Conservation (phyloP, 1,284 basidiomycete species). For the Tremellales sp. region DNA sequence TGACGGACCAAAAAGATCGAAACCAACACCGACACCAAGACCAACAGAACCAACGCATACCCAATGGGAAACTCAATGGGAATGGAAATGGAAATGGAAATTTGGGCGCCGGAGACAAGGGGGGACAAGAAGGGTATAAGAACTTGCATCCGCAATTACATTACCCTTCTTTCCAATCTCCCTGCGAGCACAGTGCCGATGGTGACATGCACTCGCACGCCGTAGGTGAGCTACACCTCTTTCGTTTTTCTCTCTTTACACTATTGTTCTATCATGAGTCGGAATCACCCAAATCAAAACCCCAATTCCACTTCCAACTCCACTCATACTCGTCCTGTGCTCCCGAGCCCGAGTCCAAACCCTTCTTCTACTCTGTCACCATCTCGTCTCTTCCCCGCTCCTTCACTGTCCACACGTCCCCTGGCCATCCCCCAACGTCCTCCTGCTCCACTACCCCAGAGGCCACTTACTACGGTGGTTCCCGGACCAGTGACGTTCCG, state of each 20-base stretch:
- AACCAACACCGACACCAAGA: neutral
- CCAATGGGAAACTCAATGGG: neutral
- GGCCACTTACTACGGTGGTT: no score
- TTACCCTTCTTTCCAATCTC: slow-evolving; percentile 40
- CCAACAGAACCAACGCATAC: neutral
- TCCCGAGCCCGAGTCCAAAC: slow-evolving; percentile 18
- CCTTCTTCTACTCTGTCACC: slow-evolving; percentile 4
- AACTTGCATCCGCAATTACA: slow-evolving; percentile 8
- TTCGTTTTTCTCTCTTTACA: neutral
- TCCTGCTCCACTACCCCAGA: no score
- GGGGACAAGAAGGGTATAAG: slow-evolving; percentile 14
- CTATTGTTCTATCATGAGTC: neutral
- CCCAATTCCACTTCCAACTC: neutral
- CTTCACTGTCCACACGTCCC: slow-evolving; percentile 15
- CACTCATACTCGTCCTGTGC: slow-evolving; percentile 35
- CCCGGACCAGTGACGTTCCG: no score
- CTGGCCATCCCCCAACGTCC: no score
- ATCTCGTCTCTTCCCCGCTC: slow-evolving; percentile 10
- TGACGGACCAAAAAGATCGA: no score
- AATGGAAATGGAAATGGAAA: slow-evolving; percentile 1
- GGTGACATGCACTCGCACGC: slow-evolving; percentile 46
- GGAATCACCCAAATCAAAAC: neutral
- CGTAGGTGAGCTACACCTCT: slow-evolving; percentile 33
- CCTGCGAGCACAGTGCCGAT: slow-evolving; percentile 37
- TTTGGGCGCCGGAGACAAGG: no score